Evolutionary conservation across 2,329 filamentous ascomycete genomes (phyloP).

Genomic region (Pseudovirgaria hyperparasitica): DNA sequence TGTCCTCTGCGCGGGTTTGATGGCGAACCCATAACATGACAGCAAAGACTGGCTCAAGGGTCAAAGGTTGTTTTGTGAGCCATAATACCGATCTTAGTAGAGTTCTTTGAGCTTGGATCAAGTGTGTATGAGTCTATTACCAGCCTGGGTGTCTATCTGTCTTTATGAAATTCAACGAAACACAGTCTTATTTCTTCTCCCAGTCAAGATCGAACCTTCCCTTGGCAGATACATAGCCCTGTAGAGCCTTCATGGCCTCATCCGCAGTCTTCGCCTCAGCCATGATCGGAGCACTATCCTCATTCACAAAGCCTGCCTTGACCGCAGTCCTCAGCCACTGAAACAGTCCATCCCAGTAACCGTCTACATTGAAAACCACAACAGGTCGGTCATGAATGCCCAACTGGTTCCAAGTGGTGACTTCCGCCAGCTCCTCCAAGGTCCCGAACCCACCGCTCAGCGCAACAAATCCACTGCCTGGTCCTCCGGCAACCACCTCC

Average conservation of each 20-base stretch:
- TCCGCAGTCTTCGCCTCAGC: conserved; percentile 61
- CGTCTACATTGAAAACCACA: conserved; percentile 73
- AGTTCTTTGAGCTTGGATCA: too few relatives aligned
- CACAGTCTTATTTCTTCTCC: conserved; percentile 38
- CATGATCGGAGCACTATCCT: conserved; percentile 61
- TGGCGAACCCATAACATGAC: too few relatives aligned
- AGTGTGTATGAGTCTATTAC: too few relatives aligned
- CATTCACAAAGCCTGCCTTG: conserved; percentile 61
- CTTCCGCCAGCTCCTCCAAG: conserved; percentile 88
- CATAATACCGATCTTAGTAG: too few relatives aligned
- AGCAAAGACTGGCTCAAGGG: too few relatives aligned
- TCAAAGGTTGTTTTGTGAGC: too few relatives aligned
- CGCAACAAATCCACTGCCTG: conserved; percentile 80
- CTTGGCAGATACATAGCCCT: conserved; percentile 61
- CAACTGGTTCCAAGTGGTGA: conserved; percentile 89
- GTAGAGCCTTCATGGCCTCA: conserved; percentile 58
- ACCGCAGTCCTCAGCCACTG: conserved; percentile 70
- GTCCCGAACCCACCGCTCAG: conserved; percentile 86
- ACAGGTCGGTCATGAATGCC: conserved; percentile 71
- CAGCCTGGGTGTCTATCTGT: too few relatives aligned
- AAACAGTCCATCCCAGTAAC: conserved; percentile 83
- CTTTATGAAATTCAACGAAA: too few relatives aligned
- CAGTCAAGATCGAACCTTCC: conserved; percentile 73
- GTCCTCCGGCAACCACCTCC: conserved; percentile 69
- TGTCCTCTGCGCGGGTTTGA: too few relatives aligned